Base-by-base conservation (phyloP, 2,329 filamentous ascomycete species). In the Neopestalotiopsis sp. region DNA sequence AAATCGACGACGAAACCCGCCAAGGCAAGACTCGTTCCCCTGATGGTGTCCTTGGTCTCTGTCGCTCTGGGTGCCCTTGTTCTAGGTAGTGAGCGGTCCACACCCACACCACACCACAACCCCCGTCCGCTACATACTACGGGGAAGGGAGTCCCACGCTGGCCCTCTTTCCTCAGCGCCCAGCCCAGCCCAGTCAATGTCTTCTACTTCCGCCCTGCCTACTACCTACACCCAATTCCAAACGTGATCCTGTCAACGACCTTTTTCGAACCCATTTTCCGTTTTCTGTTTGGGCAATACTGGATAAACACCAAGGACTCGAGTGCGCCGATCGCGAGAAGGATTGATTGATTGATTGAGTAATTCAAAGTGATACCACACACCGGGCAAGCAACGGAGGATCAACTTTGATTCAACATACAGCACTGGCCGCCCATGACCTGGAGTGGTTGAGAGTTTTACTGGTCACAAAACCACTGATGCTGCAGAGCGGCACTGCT, bases 401-500 rank as follows among this genome's bases (percentile, higher is more conserved):
- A 32, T 65, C 56, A 20, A 32, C 34, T 63, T 57, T 61, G 57
- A 7, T 30, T 32, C 6, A 66, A 57, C 52, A 59, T 56, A 52
- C 45, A n/a, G 17, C 45, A n/a, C 45, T 38, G 59, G 24, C 70
- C 68, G 64, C 74, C 75, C 71, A 77, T 77, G 76, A 75, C 74
- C 69, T 69, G 72, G 68, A 65, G 73, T 71, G 70, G 70, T 45
- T 70, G 17, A 52, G 60, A 71, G 71, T 70, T 72, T 28, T 69
- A 68, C 73, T 71, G 69, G 69, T 71, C 62, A 62, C 70, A 72
- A 72, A 72, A 72, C 71, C 71, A 69, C 73, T 74, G 74, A 75
- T 75, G 75, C 73, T 75, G 74, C 74, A 71, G 72, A 69, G 73
- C 73, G 67, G 72, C 71, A 66, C 65, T 70, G 70, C 70, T 71